A percentile compares a stretch with the other conserved stretches of the same genome.
Evolutionary conservation across 805 yeast species (phyloP).

Genomic region (Metschnikowia lachancei): DNA sequence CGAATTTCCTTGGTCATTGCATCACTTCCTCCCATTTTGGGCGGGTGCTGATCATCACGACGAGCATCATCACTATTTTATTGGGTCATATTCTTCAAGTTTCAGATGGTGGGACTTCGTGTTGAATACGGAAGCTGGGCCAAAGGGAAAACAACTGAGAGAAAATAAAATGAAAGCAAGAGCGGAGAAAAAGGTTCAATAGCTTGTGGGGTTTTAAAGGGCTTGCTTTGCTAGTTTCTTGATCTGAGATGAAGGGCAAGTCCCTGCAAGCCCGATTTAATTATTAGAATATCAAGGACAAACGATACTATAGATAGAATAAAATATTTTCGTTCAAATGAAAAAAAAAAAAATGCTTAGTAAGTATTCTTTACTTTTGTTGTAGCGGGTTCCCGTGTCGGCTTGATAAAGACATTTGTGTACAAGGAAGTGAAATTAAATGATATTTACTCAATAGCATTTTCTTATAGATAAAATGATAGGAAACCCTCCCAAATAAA

Average conservation of each 20-base stretch:
- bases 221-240: not conserved
- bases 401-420: no score
- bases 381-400: no score
- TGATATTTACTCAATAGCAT: no score
- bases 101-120: conserved; percentile 95
- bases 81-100: conserved; percentile 91
- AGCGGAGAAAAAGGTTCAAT: conserved; percentile 43
- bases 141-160: conserved; percentile 71
- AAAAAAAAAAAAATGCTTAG: no score
- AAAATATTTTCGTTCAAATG: no score
- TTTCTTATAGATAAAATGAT: not conserved
- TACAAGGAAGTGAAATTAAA: no score
- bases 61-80: conserved; percentile 92
- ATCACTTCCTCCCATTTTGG: conserved; percentile 92
- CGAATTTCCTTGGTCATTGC: conserved; percentile 95
- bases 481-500: not conserved
- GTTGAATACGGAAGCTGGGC: conserved; percentile 88
- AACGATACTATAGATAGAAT: not conserved
- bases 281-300: not conserved
- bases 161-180: conserved; percentile 58
- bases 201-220: not conserved
- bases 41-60: conserved; percentile 99
- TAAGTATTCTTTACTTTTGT: no score
- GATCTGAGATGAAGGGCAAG: no score
- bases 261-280: not conserved